phyloP scores from a whole-genome alignment of 2,329 filamentous ascomycete genomes.

The Arthroderma sp. region DNA sequence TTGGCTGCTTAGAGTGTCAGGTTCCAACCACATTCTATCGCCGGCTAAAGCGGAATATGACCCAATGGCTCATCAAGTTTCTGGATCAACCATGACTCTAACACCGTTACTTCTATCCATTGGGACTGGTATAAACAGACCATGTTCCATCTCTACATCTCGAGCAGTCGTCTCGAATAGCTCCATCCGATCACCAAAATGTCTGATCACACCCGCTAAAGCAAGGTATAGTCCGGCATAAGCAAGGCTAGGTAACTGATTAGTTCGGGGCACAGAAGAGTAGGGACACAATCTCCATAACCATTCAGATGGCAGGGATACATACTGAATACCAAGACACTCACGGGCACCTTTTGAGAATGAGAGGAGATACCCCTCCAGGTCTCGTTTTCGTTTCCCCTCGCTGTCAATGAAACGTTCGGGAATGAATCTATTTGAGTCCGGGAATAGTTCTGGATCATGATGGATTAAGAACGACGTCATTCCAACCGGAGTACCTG shows the following conservation, averaged over 20 bases:
- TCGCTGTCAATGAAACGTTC: slow-evolving; percentile 13
- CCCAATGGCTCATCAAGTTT: no score
- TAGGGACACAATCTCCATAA: neutral
- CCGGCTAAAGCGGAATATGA: no score
- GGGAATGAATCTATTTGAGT: slow-evolving; percentile 12
- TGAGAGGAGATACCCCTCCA: slow-evolving; percentile 6
- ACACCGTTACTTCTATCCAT: slow-evolving; percentile 2
- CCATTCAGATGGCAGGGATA: neutral
- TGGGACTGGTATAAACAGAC: slow-evolving; percentile 8
- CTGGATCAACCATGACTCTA: neutral
- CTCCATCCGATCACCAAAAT: slow-evolving; percentile 6
- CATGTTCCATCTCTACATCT: slow-evolving; percentile 13
- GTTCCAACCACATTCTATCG: no score
- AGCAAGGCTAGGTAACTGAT: slow-evolving; percentile 6
- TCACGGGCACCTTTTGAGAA: slow-evolving; percentile 13
- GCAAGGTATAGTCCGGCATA: slow-evolving; percentile 8
- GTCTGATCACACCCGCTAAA: slow-evolving; percentile 5
- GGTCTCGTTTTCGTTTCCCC: slow-evolving; percentile 1
- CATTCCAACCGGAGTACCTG: slow-evolving; percentile 14
- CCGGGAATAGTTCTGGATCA: slow-evolving; percentile 13
- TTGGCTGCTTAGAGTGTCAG: no score
- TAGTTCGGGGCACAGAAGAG: neutral
- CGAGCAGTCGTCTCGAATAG: slow-evolving; percentile 7
- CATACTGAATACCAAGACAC: slow-evolving; percentile 15
- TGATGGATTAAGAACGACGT: slow-evolving; percentile 12